phyloP scores from a whole-genome alignment of 306 rosid species.

The Dryas octopetala region DNA sequence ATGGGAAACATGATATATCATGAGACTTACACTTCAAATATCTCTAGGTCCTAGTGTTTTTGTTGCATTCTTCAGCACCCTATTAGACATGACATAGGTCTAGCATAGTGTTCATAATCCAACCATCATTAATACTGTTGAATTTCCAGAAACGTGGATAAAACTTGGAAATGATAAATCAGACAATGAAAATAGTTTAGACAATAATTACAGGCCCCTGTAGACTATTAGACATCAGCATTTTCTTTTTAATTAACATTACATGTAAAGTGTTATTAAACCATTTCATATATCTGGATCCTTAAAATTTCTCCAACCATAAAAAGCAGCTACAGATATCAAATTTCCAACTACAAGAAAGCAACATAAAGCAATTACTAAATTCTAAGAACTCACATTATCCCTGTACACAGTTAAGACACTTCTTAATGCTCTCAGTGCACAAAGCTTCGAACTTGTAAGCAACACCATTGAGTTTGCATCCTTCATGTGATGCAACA shows the following conservation, averaged over 20 bases:
- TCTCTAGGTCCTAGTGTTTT: not conserved
- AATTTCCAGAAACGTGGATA: not conserved
- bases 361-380: slow-evolving; percentile 19
- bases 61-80: not conserved
- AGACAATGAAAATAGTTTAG: not conserved
- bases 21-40: not conserved
- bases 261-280: not conserved
- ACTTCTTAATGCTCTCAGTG: slow-evolving; percentile 59
- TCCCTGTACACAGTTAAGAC: slow-evolving; percentile 55
- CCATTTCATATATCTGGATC: not conserved
- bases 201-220: no score
- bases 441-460: slow-evolving; percentile 70
- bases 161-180: not conserved
- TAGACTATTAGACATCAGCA: not conserved
- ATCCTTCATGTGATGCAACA: slow-evolving; percentile 63
- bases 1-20: not conserved
- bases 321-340: not conserved
- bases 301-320: not conserved
- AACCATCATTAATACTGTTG: not conserved
- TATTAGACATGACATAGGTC: not conserved
- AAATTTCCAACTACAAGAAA: not conserved
- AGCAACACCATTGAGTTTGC: slow-evolving; percentile 64
- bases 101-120: not conserved
- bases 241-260: not conserved
- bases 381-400: slow-evolving; percentile 60